Conservation (phyloP, 2,329 filamentous ascomycete genomes). For the Ophiosphaerella narmari region DNA sequence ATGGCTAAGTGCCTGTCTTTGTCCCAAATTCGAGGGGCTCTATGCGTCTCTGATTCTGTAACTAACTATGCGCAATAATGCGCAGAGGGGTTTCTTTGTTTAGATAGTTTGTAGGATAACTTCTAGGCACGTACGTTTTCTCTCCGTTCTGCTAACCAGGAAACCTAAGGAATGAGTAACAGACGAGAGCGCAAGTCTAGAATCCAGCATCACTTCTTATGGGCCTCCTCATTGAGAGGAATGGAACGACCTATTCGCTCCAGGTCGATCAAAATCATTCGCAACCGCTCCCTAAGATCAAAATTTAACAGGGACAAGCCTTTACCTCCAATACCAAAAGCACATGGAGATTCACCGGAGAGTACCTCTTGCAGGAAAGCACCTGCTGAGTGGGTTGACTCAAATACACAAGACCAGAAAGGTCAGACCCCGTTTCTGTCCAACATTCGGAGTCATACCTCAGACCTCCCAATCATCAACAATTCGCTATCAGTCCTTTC, state of each 20-base stretch:
- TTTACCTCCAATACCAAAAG: constrained; percentile 28
- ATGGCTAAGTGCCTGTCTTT: constrained; percentile 25
- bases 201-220: constrained; percentile 25
- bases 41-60: constrained; percentile 17
- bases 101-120: constrained; percentile 32
- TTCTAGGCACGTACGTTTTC: constrained; percentile 7
- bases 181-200: constrained; percentile 25
- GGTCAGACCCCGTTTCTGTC: constrained; percentile 5
- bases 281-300: constrained; percentile 24
- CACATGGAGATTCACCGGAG: not conserved
- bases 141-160: constrained; percentile 18
- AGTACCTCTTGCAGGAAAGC: constrained; percentile 22
- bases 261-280: constrained; percentile 31
- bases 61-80: constrained; percentile 25
- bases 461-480: constrained; percentile 28
- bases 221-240: constrained; percentile 33
- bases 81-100: constrained; percentile 33
- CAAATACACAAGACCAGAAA: constrained; percentile 1
- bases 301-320: constrained; percentile 25
- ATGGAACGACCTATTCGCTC: constrained; percentile 42
- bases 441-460: constrained; percentile 25
- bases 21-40: constrained; percentile 17
- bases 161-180: constrained; percentile 29
- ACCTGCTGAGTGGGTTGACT: constrained; percentile 32
- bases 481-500: constrained; percentile 15